Evolutionary conservation across 305 asterid genomes (phyloP), one percentile per base, ranked within the genome.

Genomic region (Rubia tinctorum): DNA sequence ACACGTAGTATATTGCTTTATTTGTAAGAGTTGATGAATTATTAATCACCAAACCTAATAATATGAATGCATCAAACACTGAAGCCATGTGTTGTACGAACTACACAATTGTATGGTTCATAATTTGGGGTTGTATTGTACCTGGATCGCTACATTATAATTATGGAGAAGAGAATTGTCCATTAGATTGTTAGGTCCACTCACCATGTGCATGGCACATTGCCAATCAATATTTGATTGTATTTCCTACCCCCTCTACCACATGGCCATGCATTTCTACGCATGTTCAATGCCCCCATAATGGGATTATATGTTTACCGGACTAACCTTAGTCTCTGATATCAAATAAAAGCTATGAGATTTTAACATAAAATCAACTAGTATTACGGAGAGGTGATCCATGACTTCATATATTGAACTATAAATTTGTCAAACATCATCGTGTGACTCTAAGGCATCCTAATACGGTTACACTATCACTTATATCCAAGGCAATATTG

Each of bases 121-220:
- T 44, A 44, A 44, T 44, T 44, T 44, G 14, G 49, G 49, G 49
- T 44, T 44, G 8, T 14, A 51, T 51, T 51, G 58, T 51, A n/a
- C n/a, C n/a, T 51, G 58, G 58, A 51, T 51, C 22, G 22, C 22
- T 51, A 51, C 20, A 51, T 51, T 17, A 51, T 17, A 51, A 51
- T 51, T 51, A 51, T 51, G 58, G 58, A 4, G 27, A n/a, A 64
- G 68, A 18, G 65, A 60, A 20, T 22, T 60, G 7, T 27, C 5
- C 65, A 60, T 20, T 37, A 59, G 22, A 11, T 14, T 49, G 77
- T n/a, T n/a, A n/a, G 89, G 89, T 85, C 76, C 81, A 80, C 80
- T 62, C 62, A 80, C 85, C 90, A 86, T 84, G 80, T 81, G 85
- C 84, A 75, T 69, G 73, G 25, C 78, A 65, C 75, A 60, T 77